Percentiles rank a stretch among this genome's conserved stretches.
Conservation (phyloP, 495 filamentous ascomycete species). For the Neurospora sp. region DNA sequence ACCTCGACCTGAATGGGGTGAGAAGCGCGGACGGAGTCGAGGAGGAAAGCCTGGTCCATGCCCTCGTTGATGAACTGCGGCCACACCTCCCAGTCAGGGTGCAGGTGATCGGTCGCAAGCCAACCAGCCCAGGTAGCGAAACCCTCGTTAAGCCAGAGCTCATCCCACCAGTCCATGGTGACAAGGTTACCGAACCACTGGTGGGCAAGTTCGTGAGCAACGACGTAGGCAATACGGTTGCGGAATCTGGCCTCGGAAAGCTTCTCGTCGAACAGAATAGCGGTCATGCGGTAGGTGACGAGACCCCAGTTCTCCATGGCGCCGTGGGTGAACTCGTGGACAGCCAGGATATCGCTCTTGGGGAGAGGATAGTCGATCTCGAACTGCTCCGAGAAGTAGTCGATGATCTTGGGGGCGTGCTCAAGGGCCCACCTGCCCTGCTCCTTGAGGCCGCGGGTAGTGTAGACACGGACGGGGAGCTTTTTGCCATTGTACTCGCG, state of each 20-base stretch:
- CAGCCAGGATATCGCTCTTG: conserved; percentile 88
- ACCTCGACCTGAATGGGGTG: conserved; percentile 95
- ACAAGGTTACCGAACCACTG: conserved; percentile 99
- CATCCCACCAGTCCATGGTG: conserved; percentile 85
- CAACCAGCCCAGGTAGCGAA: conserved; percentile 98
- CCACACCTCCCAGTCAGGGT: conserved; percentile 94
- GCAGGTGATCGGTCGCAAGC: conserved; percentile 82
- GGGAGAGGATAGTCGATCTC: conserved; percentile 91
- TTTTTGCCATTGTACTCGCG: conserved; percentile 80
- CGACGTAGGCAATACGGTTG: conserved; percentile 87
- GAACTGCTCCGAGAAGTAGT: conserved; percentile 93
- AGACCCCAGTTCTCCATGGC: conserved; percentile 86
- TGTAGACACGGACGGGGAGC: conserved; percentile 92
- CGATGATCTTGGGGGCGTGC: conserved; percentile 78
- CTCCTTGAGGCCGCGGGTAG: conserved; percentile 78
- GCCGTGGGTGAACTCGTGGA: conserved; percentile 74
- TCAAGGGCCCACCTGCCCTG: conserved; percentile 80
- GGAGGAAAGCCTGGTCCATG: conserved; percentile 78
- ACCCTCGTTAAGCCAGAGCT: conserved; percentile 93
- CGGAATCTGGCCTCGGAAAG: conserved; percentile 79
- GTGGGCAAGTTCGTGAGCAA: conserved; percentile 90
- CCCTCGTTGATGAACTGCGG: conserved; percentile 89
- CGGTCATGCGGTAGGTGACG: conserved; percentile 89
- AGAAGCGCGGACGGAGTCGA: conserved; percentile 80
- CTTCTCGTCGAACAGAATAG: conserved; percentile 85